These are phyloP conservation scores for Cucurbita moschata DNA, from an alignment of 306 rosid genomes.

Conservation along the genomic window DNA sequence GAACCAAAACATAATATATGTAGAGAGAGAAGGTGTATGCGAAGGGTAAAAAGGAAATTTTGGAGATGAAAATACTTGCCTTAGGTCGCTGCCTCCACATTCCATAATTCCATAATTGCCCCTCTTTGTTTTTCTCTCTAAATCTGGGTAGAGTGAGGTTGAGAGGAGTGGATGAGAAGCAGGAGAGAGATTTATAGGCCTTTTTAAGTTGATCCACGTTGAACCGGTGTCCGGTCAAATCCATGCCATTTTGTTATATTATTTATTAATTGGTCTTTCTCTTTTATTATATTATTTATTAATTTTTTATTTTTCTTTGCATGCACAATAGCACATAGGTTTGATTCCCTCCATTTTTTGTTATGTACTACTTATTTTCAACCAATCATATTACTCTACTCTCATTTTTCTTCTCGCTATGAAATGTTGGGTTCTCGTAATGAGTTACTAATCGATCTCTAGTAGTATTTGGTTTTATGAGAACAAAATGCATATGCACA, in stretches of 20 bases:
- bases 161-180: not conserved
- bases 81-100: not conserved
- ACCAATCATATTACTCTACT: not conserved
- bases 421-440: too few species aligned
- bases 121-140: not conserved
- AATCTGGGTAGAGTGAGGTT: not conserved
- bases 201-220: not conserved
- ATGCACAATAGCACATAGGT: not conserved
- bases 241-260: too few species aligned
- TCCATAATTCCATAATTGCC: constrained; percentile 4
- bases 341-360: not conserved
- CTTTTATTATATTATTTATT: not conserved
- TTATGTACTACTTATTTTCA: not conserved
- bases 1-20: too few species aligned
- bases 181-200: not conserved
- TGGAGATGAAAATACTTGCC: not conserved
- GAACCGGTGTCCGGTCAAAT: too few species aligned
- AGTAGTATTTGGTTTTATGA: too few species aligned
- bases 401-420: too few species aligned
- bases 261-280: not conserved
- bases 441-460: too few species aligned
- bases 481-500: too few species aligned
- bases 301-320: not conserved
- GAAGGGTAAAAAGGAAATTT: not conserved
- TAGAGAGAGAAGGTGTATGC: too few species aligned